Evolutionary conservation across 345 rosid species (phyloP).

Genomic region (Eutrema yunnanense): DNA sequence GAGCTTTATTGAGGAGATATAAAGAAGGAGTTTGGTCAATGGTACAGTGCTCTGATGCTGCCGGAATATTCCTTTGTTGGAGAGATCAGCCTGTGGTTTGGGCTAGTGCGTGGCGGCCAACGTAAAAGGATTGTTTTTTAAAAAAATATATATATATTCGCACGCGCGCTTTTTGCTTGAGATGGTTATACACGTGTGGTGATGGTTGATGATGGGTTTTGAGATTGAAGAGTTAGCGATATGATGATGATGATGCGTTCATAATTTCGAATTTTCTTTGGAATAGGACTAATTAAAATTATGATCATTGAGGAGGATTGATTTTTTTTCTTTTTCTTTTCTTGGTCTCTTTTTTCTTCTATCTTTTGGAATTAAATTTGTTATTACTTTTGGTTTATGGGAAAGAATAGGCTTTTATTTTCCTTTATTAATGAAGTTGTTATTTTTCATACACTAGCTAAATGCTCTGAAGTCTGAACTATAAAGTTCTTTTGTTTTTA

Average conservation of each 20-base stretch:
- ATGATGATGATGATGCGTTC: slow-evolving; percentile 19
- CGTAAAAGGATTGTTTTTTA: slow-evolving; percentile 14
- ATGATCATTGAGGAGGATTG: neutral
- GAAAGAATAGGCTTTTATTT: neutral
- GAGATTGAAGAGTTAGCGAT: slow-evolving; percentile 10
- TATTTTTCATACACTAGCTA: neutral
- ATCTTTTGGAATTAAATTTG: slow-evolving; percentile 7
- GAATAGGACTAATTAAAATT: slow-evolving; percentile 16
- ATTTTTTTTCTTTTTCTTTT: neutral
- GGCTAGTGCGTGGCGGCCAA: slow-evolving; percentile 95
- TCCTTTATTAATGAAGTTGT: neutral
- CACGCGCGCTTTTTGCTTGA: slow-evolving; percentile 2
- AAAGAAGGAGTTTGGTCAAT: slow-evolving; percentile 85
- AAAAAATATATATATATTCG: too few species aligned
- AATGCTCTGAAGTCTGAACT: neutral
- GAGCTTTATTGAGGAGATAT: slow-evolving; percentile 89
- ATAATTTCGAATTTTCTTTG: slow-evolving; percentile 22
- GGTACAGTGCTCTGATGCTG: slow-evolving; percentile 57
- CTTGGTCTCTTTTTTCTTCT: neutral
- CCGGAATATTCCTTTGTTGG: slow-evolving; percentile 91
- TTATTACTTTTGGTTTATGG: slow-evolving; percentile 15
- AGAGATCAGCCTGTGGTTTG: slow-evolving; percentile 94
- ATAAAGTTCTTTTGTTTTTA: neutral
- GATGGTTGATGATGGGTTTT: slow-evolving; percentile 30
- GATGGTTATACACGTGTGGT: slow-evolving; percentile 45